Base-by-base conservation (phyloP, 2,329 filamentous ascomycete genomes). In the Bertia moriformis region DNA sequence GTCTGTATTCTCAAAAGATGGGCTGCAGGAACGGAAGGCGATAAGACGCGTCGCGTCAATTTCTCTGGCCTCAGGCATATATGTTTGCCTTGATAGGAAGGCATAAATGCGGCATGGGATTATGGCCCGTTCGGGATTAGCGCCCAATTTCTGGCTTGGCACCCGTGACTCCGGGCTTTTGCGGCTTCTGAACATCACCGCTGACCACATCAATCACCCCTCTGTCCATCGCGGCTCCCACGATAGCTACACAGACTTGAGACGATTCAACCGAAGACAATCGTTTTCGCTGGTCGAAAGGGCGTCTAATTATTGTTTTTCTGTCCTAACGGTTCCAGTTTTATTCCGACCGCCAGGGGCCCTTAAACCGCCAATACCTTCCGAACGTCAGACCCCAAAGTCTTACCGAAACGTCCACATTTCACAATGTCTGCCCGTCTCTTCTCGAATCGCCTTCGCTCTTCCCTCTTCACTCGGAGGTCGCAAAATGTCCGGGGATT, bases 391-490 rank as follows among this genome's bases (percentile, higher is more conserved):
- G n/a, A n/a, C n/a, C n/a, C n/a, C n/a, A n/a, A n/a, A n/a, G n/a
- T n/a, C n/a, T n/a, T n/a, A n/a, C n/a, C n/a, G n/a, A 29, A 10
- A 29, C 24, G 10, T 10, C 24, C 24, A 29, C 10, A 29, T 29
- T 29, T 46, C 51, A 54, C 45, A 45, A 62, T 62, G 59, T 50
- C 52, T 52, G 51, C 50, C 46, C 56, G 58, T 41, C 49, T 54
- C 42, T 44, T 56, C 46, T 56, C 59, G 40, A 50, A 59, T 40
- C 48, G 52, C 43, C 53, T 61, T 39, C 57, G 59, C 41, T 52
- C 58, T 45, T 57, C 58, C 46, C 55, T 55, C 46, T 44, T 60
- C 27, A 46, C 57, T 40, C 58, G 56, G 44, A 44, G 45, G 43
- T 48, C 56, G 22, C 55, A 56, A 48, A 57, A 49, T 24, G 40